Evolutionary conservation across 495 filamentous ascomycete species (phyloP), one percentile per base, ranked within the genome.

Genomic region (Podospora pseudopauciseta): DNA sequence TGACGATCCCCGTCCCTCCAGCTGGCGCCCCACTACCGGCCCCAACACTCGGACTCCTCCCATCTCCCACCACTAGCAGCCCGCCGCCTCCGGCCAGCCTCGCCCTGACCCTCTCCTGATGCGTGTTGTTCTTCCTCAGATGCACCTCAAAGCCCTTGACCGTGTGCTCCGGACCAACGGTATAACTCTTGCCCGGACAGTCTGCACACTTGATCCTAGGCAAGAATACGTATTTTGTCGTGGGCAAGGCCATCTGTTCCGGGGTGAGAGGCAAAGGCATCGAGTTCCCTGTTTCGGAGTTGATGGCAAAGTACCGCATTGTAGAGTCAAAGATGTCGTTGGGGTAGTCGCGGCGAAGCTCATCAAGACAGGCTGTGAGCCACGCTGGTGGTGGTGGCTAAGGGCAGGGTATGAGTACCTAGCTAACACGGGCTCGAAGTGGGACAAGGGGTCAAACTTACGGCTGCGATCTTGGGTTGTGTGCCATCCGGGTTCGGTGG

Each of bases 121-220:
- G 95, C 23, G 84, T 77, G 53, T 87, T 80, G 78, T 96, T 95
- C 72, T 86, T 89, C 39, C 39, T 49, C n/a, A 96, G 80, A 79
- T 97, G 93, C 5, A 94, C 88, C 79, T 94, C 90, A 66, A 97
- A 97, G 73, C 95, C 93, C n/a, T 89, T 88, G 13, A 93, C 89
- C 0, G 93, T 92, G 74, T 84, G 88, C 26, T 87, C 92, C 0
- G 94, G 94, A 0, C 91, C 91, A 1, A 92, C 90, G 0, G 91
- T 97, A 76, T 99, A 99, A 34, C 96, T 80, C 76, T 97, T 97
- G 44, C 93, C 92, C 2, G 94, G 91, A 78, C 95, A 97, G 75
- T 97, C 95, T 56, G 87, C 86, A 74, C 95, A 99, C 44, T 89
- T 85, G 65, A 97, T 97, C 32, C 95, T 86, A 0, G 95, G 93